Evolutionary conservation across 192 early-diverging fungal genomes (phyloP), one percentile per base, ranked within the genome.

Genomic region (Backusella luteola): DNA sequence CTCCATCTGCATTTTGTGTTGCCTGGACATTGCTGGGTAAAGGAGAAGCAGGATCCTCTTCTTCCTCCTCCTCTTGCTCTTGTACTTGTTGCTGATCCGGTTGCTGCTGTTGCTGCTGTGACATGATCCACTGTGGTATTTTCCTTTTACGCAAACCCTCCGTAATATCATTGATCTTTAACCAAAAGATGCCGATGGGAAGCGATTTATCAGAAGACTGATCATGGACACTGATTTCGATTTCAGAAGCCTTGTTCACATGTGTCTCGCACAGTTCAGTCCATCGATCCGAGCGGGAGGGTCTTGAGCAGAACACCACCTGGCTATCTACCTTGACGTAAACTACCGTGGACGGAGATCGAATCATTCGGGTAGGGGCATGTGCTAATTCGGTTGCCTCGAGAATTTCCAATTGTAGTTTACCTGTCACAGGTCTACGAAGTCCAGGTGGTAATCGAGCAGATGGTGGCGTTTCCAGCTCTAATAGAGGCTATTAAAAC

Each of bases 181-280:
- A 90, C 98, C 98, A 99, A 78, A 94, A 76, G 67, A 97, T 77
- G 4, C 94, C 94, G 70, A 97, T 86, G 66, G 97, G 87, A 34
- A 89, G 85, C 19, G 73, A 75, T n/a, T 70, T 36, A 26, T 75
- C 73, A 34, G 73, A 73, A 2, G 76, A 75, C 76, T 89, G 85
- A 82, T 99, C 98, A 79, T 93, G 93, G 23, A 99, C 84, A 7
- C 93, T 88, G 35, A 99, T 82, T 80, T 99, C 98, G 9, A 98
- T 86, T 77, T 99, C 98, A 15, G 92, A 91, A 2, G 92, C 94
- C 79, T 93, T 93, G 74, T 97, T 94, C 32, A 99, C 92, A 66
- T 89, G 84, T 32, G 97, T 89, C 74, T 94, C 92, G 84, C 97
- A 94, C 36, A 94, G 90, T 36, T 96, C 94, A 76, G 89, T 91